Percentiles rank a stretch among this genome's conserved stretches.
Conservation (phyloP, 129 eudicot genomes). For the Centrapalus pauciflorus region DNA sequence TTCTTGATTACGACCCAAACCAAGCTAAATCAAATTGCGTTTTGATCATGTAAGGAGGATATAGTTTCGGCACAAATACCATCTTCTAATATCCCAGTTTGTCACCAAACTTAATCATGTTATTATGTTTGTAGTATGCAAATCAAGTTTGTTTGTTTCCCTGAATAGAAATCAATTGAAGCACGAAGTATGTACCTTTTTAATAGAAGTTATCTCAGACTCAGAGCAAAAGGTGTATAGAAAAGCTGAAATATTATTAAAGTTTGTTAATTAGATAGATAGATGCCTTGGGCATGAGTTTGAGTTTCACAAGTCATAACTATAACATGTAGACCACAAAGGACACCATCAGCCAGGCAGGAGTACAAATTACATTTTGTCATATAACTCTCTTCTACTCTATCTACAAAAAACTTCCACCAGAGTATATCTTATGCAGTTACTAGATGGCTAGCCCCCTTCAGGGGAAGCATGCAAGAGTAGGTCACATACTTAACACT, state of each 20-base stretch:
- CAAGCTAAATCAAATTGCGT: no score
- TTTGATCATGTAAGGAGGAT: no score
- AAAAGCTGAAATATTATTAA: not conserved
- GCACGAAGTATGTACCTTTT: no score
- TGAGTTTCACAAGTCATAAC: conserved; percentile 7
- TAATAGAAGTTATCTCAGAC: no score
- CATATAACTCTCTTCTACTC: not conserved
- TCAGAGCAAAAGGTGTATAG: no score
- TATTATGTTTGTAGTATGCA: no score
- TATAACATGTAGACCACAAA: conserved; percentile 9
- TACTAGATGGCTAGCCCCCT: conserved; percentile 64
- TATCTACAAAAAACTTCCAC: conserved; percentile 27
- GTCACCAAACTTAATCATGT: no score
- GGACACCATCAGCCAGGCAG: not conserved
- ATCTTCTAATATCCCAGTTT: no score
- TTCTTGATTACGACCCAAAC: no score
- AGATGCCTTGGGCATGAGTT: conserved; percentile 22
- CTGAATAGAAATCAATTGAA: no score
- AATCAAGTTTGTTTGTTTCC: no score
- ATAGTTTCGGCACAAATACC: no score
- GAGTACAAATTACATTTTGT: not conserved
- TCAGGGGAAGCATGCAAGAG: conserved; percentile 89
- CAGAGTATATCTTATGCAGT: conserved; percentile 47
- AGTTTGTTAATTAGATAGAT: conserved; percentile 25
- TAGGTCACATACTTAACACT: conserved; percentile 95